Percentiles rank a stretch among this genome's conserved stretches.
phyloP scores from a whole-genome alignment of 192 early-diverging fungal species.

The Backusella circina region DNA sequence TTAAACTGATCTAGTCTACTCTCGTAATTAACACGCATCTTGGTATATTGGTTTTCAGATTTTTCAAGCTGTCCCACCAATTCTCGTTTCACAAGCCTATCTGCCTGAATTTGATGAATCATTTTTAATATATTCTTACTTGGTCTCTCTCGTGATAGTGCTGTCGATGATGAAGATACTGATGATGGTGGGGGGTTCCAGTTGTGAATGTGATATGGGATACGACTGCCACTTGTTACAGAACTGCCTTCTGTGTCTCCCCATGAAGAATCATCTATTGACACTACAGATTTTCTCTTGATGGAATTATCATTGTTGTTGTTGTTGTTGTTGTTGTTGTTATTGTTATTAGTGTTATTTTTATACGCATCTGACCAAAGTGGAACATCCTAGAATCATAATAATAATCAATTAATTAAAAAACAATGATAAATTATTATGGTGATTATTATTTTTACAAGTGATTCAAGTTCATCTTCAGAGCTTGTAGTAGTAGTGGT shows the following conservation, averaged over 20 bases:
- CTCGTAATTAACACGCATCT: constrained; percentile 64
- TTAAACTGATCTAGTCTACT: constrained; percentile 59
- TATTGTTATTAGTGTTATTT: constrained; percentile 1
- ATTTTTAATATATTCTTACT: constrained; percentile 31
- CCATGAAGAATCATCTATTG: constrained; percentile 14
- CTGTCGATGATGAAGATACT: background rate
- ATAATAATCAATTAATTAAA: background rate
- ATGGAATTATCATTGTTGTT: background rate
- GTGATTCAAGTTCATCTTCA: constrained; percentile 25
- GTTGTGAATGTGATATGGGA: background rate
- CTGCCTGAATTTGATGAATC: constrained; percentile 54
- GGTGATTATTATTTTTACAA: constrained; percentile 11
- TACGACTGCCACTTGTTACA: constrained; percentile 5
- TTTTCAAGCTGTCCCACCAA: constrained; percentile 50
- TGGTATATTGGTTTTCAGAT: constrained; percentile 46
- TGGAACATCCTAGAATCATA: constrained; percentile 24
- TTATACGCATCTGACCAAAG: constrained; percentile 29
- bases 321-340: background rate
- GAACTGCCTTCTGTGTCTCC: constrained; percentile 23
- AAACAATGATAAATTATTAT: background rate
- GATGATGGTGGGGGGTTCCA: background rate
- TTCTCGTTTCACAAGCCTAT: constrained; percentile 50
- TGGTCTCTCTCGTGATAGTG: background rate
- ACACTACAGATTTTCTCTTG: constrained; percentile 21
- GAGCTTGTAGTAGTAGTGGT: background rate